Conservation (phyloP, 176 grass and related monocot genomes). For the Cenchrus fungigraminus region DNA sequence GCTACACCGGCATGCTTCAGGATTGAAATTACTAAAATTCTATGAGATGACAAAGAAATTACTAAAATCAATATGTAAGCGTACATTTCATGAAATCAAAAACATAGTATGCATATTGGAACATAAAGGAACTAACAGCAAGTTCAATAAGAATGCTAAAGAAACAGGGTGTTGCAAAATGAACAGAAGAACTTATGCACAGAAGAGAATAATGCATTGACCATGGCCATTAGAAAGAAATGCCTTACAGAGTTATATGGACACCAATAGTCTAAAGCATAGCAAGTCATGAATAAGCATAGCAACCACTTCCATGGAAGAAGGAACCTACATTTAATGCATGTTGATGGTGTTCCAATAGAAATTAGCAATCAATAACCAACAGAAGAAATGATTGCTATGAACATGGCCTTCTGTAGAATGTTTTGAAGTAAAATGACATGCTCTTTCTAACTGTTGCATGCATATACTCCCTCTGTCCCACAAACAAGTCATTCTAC, state of each 20-base stretch:
- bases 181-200: not conserved
- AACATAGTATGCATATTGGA: not conserved
- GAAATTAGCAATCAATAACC: not conserved
- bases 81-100: slow-evolving; percentile 7
- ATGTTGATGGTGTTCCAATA: slow-evolving; percentile 16
- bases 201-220: not conserved
- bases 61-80: not conserved
- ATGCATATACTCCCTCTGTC: not conserved
- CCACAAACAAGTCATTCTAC: too few species aligned
- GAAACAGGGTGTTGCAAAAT: not conserved
- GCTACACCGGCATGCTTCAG: slow-evolving; percentile 6
- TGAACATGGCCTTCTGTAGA: not conserved
- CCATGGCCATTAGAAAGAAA: not conserved
- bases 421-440: slow-evolving; percentile 21
- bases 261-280: not conserved
- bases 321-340: slow-evolving; percentile 17
- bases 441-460: slow-evolving; percentile 3
- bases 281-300: not conserved
- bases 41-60: not conserved
- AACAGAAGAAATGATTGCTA: not conserved
- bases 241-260: not conserved
- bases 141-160: slow-evolving; percentile 27
- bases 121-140: slow-evolving; percentile 6
- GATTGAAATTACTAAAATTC: not conserved
- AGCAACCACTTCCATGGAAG: slow-evolving; percentile 20